Conservation (phyloP, 495 filamentous ascomycete species). For the Clohesyomyces aquaticus region DNA sequence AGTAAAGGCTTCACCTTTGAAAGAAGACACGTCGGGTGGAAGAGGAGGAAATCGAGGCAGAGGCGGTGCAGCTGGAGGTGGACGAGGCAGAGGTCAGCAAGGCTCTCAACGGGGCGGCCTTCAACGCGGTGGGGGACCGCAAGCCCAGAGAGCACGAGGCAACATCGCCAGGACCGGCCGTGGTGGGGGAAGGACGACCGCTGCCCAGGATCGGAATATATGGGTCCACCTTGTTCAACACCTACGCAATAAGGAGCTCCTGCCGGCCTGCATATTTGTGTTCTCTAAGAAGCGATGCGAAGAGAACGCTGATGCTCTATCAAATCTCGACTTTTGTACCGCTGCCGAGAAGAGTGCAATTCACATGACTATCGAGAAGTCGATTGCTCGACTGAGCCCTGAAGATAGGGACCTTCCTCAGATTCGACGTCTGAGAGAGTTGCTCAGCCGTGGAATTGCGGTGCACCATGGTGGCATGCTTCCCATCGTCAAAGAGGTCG, state of each 20-base stretch:
- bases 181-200: constrained; percentile 79
- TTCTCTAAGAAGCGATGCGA: constrained; percentile 98
- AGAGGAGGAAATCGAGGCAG: constrained; percentile 34
- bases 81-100: constrained; percentile 53
- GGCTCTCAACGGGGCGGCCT: constrained; percentile 54
- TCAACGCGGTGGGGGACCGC: constrained; percentile 61
- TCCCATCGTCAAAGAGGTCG: constrained; percentile 96
- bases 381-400: constrained; percentile 85
- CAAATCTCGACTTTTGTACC: constrained; percentile 91
- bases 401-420: constrained; percentile 89
- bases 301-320: constrained; percentile 92
- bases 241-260: constrained; percentile 79
- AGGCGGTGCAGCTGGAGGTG: constrained; percentile 51
- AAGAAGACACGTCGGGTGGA: constrained; percentile 41
- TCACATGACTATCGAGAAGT: constrained; percentile 97
- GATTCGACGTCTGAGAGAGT: constrained; percentile 81
- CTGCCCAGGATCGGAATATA: constrained; percentile 91
- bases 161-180: constrained; percentile 88
- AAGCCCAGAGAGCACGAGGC: constrained; percentile 64
- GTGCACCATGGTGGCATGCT: constrained; percentile 95
- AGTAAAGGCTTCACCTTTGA: constrained; percentile 59
- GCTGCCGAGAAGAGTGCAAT: constrained; percentile 92
- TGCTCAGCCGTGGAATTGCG: constrained; percentile 85
- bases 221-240: constrained; percentile 96
- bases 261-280: constrained; percentile 95